Evolutionary conservation across 345 rosid genomes (phyloP).

Genomic region (Ailanthus altissimus): DNA sequence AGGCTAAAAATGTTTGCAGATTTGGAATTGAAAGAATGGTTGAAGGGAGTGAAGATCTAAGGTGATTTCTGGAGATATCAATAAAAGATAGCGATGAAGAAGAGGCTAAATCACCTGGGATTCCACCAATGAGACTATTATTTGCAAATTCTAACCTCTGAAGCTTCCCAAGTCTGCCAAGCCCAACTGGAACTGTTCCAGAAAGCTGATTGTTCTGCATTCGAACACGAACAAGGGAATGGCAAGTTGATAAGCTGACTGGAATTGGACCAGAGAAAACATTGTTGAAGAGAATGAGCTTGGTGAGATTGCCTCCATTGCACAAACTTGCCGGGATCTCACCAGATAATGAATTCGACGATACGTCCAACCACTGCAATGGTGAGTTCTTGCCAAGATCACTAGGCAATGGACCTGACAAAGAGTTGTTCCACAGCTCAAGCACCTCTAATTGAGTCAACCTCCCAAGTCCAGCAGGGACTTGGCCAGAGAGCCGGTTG

Average conservation of each 20-base stretch:
- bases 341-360: conserved; percentile 80
- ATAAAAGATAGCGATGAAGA: conserved; percentile 84
- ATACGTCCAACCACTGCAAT: conserved; percentile 79
- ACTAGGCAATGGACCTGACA: conserved; percentile 74
- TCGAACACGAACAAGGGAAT: conserved; percentile 78
- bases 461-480: conserved; percentile 55
- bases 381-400: conserved; percentile 78
- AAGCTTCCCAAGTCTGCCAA: conserved; percentile 79
- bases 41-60: conserved; percentile 68
- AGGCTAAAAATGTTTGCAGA: conserved; percentile 64
- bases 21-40: conserved; percentile 75
- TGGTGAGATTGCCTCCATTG: conserved; percentile 71
- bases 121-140: conserved; percentile 70
- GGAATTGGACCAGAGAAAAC: conserved; percentile 78
- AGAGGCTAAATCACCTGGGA: conserved; percentile 65
- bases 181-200: conserved; percentile 75
- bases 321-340: conserved; percentile 68
- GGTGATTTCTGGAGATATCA: conserved; percentile 71
- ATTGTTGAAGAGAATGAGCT: conserved; percentile 91
- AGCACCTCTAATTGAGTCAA: conserved; percentile 58
- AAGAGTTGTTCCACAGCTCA: conserved; percentile 91
- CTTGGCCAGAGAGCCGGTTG: conserved; percentile 68
- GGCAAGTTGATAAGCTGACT: conserved; percentile 52
- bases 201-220: conserved; percentile 77
- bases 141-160: conserved; percentile 79